phyloP scores from a whole-genome alignment of 2,329 filamentous ascomycete species.

The Fusarium circinatum region DNA sequence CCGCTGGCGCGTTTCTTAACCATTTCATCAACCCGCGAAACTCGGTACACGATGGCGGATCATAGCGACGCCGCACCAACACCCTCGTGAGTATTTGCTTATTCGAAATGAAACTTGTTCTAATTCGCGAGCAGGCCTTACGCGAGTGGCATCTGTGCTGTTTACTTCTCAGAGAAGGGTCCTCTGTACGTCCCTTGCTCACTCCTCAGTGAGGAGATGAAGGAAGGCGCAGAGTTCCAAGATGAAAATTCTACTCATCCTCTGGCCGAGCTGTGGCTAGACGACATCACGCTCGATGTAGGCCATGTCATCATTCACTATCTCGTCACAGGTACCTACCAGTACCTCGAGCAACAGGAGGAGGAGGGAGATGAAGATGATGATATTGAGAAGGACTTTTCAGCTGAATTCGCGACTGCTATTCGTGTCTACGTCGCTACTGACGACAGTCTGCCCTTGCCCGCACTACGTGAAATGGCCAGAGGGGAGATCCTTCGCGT shows the following conservation, averaged over 20 bases:
- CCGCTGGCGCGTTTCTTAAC: too few species aligned
- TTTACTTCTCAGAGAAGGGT: not conserved
- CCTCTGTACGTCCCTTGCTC: not conserved
- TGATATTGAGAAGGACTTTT: too few species aligned
- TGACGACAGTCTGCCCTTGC: not conserved
- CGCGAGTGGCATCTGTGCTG: not conserved
- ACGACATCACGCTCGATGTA: not conserved
- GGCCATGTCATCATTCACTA: constrained; percentile 24
- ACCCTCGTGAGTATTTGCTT: not conserved
- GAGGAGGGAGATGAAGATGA: too few species aligned
- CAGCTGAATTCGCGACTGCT: not conserved
- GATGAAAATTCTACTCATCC: accelerated
- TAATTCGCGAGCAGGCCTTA: not conserved
- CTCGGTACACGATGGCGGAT: not conserved
- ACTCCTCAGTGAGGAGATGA: not conserved
- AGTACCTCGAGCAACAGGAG: not conserved
- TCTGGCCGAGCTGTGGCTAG: not conserved
- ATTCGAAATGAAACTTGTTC: not conserved
- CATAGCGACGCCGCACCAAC: not conserved
- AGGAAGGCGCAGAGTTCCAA: not conserved
- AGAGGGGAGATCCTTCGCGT: not conserved
- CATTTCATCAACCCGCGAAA: too few species aligned
- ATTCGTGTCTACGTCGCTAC: not conserved
- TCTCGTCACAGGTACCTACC: not conserved
- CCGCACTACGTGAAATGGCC: not conserved